phyloP scores from a whole-genome alignment of 768 basidiomycete species.

The Podaxis sp. region DNA sequence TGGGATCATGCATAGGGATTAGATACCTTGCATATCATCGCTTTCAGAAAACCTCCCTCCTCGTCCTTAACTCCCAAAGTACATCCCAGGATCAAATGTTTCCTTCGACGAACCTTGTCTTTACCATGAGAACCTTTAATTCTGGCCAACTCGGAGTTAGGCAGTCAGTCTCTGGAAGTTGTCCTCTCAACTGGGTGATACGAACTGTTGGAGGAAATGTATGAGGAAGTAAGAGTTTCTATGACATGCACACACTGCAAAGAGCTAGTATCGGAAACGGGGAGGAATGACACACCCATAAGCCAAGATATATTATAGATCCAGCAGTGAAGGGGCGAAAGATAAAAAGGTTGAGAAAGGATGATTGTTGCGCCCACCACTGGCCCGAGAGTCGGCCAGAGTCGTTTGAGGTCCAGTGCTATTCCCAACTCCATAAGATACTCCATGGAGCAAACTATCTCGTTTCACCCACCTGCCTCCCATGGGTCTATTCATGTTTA shows the following conservation, averaged over 20 bases:
- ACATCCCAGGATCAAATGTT: constrained; percentile 44
- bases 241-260: too few relatives aligned
- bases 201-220: constrained; percentile 49
- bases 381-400: constrained; percentile 59
- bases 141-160: constrained; percentile 43
- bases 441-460: neutral
- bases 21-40: too few relatives aligned
- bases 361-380: too few relatives aligned
- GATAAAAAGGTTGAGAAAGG: constrained; percentile 42
- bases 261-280: too few relatives aligned
- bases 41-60: neutral
- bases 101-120: constrained; percentile 39
- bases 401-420: constrained; percentile 51
- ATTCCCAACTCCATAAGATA: neutral
- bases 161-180: too few relatives aligned
- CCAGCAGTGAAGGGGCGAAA: constrained; percentile 43
- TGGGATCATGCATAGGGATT: too few relatives aligned
- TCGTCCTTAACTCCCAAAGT: constrained; percentile 20
- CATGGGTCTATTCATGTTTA: too few relatives aligned
- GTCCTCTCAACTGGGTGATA: too few relatives aligned
- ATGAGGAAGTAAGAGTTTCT: constrained; percentile 56
- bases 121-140: constrained; percentile 32
- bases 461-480: too few relatives aligned
- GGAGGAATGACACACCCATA: too few relatives aligned
- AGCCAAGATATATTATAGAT: constrained; percentile 37